Evolutionary conservation across 371 early-diverging fungal species (phyloP).

Genomic region (Mortierella sp.): DNA sequence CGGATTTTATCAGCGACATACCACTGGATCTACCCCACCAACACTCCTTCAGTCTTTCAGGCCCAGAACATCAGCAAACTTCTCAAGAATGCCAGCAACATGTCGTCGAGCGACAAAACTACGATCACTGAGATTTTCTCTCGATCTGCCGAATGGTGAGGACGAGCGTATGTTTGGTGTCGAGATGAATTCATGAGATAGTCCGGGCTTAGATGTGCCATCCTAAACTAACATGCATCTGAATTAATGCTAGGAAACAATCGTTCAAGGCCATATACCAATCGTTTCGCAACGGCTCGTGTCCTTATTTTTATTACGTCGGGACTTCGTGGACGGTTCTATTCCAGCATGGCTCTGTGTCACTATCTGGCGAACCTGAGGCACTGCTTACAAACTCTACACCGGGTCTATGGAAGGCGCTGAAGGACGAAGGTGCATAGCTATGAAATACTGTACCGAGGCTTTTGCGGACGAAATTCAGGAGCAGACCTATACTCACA

Average conservation of each 20-base stretch:
- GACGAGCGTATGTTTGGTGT: too few relatives aligned
- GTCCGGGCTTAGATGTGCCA: background rate
- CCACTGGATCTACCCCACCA: constrained; percentile 50
- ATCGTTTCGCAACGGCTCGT: constrained; percentile 39
- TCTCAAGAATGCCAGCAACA: constrained; percentile 33
- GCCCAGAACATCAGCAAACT: constrained; percentile 44
- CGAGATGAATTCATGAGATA: background rate
- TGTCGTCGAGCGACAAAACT: constrained; percentile 35
- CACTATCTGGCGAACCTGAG: constrained; percentile 36
- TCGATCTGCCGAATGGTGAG: constrained; percentile 41
- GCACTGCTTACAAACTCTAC: constrained; percentile 51
- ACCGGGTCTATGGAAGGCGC: constrained; percentile 39
- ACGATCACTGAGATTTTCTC: constrained; percentile 44
- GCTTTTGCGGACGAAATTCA: constrained; percentile 20
- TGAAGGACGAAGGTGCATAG: constrained; percentile 39
- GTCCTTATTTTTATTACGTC: constrained; percentile 52
- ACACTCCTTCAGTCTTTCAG: constrained; percentile 32
- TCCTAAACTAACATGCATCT: background rate
- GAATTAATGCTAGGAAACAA: constrained; percentile 34
- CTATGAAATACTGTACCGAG: background rate
- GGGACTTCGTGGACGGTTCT: constrained; percentile 43
- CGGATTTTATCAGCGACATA: constrained; percentile 24
- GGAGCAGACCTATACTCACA: background rate
- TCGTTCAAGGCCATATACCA: constrained; percentile 44
- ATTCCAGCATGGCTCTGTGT: constrained; percentile 40